A percentile compares a stretch with the other conserved stretches of the same genome.
These are phyloP conservation scores for Hibiscus trionum DNA, from an alignment of 345 rosid genomes.

Conservation along the genomic window DNA sequence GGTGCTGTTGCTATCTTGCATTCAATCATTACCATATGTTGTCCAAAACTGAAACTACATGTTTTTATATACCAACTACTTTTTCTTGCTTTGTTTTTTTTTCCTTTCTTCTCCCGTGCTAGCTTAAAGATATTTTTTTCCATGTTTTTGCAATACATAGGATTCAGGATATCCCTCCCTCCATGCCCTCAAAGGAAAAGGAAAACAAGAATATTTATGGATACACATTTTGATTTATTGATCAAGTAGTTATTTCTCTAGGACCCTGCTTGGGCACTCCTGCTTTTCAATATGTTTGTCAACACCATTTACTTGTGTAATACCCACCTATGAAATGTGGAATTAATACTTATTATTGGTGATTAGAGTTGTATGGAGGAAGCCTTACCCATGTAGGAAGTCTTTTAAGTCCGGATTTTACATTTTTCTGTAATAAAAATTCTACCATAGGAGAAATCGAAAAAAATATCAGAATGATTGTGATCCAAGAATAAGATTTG, in stretches of 20 bases:
- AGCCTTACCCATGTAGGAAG: neutral
- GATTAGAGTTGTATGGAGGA: neutral
- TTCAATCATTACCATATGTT: constrained; percentile 1
- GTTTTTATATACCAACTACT: neutral
- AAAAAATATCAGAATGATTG: neutral
- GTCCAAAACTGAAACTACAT: neutral
- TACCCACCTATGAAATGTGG: neutral
- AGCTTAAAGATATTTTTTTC: neutral
- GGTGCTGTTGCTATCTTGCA: constrained; percentile 33
- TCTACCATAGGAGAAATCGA: neutral
- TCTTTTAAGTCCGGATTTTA: neutral
- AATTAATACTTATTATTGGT: neutral
- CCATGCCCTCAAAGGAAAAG: neutral
- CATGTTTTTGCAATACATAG: neutral
- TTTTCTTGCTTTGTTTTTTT: neutral
- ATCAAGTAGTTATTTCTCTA: neutral
- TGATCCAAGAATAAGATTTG: neutral
- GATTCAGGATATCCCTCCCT: neutral
- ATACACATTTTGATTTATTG: constrained; percentile 1
- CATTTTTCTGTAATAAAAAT: neutral
- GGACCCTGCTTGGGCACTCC: neutral
- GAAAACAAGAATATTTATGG: neutral
- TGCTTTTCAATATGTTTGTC: neutral
- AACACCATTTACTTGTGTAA: neutral
- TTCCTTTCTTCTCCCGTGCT: neutral